Percentiles rank a stretch among this genome's conserved stretches.
Evolutionary conservation across 352 stramenopile genomes (phyloP).

Genomic region (Pythium phragmiticola): DNA sequence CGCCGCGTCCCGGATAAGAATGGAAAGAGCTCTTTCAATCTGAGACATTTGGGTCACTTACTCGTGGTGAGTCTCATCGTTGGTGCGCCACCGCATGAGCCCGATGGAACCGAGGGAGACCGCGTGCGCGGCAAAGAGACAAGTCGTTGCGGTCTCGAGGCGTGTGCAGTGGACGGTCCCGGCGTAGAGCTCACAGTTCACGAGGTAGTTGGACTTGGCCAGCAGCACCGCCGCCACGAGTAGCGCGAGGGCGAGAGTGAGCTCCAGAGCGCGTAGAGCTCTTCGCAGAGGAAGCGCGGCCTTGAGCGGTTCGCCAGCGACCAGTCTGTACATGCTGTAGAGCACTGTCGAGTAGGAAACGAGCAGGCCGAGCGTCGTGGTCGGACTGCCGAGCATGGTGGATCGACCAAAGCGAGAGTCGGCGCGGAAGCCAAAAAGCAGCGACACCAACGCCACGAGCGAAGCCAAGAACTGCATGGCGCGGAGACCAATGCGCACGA

Average conservation of each 20-base stretch:
- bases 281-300: no score
- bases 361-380: constrained; percentile 45
- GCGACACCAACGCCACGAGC: no score
- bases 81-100: not conserved
- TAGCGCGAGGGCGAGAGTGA: constrained; percentile 32
- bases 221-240: constrained; percentile 48
- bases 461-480: no score
- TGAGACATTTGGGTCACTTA: not conserved
- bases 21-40: not conserved
- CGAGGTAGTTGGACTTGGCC: constrained; percentile 37
- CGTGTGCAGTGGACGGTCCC: constrained; percentile 37
- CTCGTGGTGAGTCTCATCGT: no score
- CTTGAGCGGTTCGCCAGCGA: no score
- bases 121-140: constrained; percentile 43
- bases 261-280: no score
- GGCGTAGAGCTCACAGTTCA: constrained; percentile 32
- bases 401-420: not conserved
- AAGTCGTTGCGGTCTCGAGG: constrained; percentile 37
- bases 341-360: constrained; percentile 55
- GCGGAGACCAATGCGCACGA: no score
- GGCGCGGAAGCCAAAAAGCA: constrained; percentile 18
- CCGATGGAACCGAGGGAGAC: constrained; percentile 23
- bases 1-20: constrained; percentile 1
- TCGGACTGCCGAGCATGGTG: constrained; percentile 24
- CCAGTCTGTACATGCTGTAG: constrained; percentile 29